Evolutionary conservation across 192 early-diverging fungal genomes (phyloP), one percentile per base, ranked within the genome.

Genomic region (Gamsiella multidivaricata): DNA sequence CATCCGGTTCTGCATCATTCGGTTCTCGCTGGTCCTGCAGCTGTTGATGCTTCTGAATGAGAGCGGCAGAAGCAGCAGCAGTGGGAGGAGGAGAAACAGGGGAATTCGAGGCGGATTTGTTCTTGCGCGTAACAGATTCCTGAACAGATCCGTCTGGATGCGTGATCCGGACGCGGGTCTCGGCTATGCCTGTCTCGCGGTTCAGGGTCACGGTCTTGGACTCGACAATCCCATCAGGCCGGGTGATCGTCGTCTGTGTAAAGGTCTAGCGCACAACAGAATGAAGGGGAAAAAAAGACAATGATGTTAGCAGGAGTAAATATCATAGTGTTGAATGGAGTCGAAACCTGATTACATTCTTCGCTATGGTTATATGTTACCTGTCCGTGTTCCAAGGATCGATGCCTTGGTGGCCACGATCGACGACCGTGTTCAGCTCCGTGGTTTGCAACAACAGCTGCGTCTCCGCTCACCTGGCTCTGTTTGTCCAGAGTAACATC

Each of bases 181-280:
- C 70, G 3, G 53, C 39, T 0, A 52, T 39, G 5, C 52, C 69
- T 0, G 55, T 42, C 3, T 42, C 18, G 15, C 22, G 59, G 23
- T 56, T 41, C 14, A 63, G 18, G 28, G 37, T 64, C 12, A 73
- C 62, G 0, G 39, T 65, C 55, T 59, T 64, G 39, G 54, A 59
- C 31, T 73, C 61, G 14, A 55, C 17, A 14, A 62, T 64, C 23
- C 70, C 70, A 8, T 73, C 70, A 18, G 70, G 70, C 1, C 70
- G 54, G 1, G 54, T 59, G 42, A 73, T 51, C 2, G 54, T 73
- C 1, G 54, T 73, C 39, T 60, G 43, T 17, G 61, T 57, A 14
- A 59, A 58, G 0, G 70, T 57, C 70, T 65, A 41, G n/a, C n/a
- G n/a, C n/a, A n/a, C n/a, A n/a, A n/a, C n/a, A n/a, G n/a, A n/a